phyloP scores from a whole-genome alignment of 805 yeast genomes.

The Myxozyma monticola region DNA sequence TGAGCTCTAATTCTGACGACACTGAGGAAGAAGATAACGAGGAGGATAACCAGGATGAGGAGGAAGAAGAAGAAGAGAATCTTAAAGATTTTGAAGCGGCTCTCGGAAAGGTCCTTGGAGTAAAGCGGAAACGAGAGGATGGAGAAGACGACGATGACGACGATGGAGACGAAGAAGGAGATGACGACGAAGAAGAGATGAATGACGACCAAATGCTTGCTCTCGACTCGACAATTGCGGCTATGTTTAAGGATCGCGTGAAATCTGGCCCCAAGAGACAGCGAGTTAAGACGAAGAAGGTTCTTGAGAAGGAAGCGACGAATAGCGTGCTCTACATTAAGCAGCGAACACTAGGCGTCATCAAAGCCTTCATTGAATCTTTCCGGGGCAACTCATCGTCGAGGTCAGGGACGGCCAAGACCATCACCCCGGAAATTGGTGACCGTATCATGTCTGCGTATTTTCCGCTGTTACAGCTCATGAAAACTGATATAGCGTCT shows the following conservation, averaged over 20 bases:
- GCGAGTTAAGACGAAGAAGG: constrained; percentile 7
- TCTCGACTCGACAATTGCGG: constrained; percentile 16
- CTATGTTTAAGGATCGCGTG: constrained; percentile 21
- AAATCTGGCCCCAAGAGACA: constrained; percentile 8
- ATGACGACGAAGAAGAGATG: constrained; percentile 20
- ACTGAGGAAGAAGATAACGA: constrained; percentile 4
- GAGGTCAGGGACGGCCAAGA: neutral
- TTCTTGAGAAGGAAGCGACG: constrained; percentile 8
- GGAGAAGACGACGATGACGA: constrained; percentile 8
- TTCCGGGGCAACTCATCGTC: neutral
- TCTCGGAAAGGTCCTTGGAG: constrained; percentile 19
- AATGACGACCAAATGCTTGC: constrained; percentile 30
- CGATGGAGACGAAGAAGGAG: constrained; percentile 3
- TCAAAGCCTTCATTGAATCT: neutral
- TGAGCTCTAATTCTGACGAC: neutral
- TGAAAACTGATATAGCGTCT: neutral
- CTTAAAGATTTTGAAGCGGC: constrained; percentile 14
- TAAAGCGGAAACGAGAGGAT: constrained; percentile 12
- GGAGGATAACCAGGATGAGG: constrained; percentile 5
- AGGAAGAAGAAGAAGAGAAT: constrained; percentile 7
- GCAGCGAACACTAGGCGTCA: constrained; percentile 2
- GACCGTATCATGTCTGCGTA: neutral
- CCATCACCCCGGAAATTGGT: neutral
- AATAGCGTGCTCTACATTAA: constrained; percentile 6
- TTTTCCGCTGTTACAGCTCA: constrained; percentile 7